Conservation (phyloP, 2,329 filamentous ascomycete species). For the Aspergillus hiratsukae region DNA sequence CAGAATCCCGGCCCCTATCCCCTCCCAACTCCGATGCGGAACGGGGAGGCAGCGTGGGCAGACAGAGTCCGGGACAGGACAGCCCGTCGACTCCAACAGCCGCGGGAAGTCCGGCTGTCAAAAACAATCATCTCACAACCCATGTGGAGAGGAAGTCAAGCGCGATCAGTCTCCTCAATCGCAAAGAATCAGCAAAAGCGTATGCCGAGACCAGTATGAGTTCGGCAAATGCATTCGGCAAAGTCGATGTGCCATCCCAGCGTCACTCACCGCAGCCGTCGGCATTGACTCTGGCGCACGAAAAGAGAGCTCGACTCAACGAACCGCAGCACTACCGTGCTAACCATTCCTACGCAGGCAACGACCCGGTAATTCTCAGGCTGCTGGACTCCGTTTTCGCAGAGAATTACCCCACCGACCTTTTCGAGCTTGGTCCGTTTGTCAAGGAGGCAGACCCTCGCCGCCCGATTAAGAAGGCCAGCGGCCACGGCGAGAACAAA, state of each 20-base stretch:
- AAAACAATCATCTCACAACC: constrained; percentile 17
- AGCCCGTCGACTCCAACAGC: constrained; percentile 29
- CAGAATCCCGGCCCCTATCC: constrained; percentile 30
- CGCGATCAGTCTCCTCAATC: constrained; percentile 57
- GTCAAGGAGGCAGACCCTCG: constrained; percentile 62
- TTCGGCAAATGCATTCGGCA: constrained; percentile 61
- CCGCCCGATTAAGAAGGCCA: constrained; percentile 51
- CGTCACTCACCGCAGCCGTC: constrained; percentile 34
- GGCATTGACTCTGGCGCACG: constrained; percentile 33
- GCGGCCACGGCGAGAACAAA: constrained; percentile 51
- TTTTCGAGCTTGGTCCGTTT: constrained; percentile 69
- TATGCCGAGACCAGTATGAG: constrained; percentile 62
- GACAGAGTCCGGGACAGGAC: constrained; percentile 24
- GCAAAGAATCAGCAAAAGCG: constrained; percentile 56
- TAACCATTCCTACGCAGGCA: constrained; percentile 81
- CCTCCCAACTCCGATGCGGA: constrained; percentile 32
- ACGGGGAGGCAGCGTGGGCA: constrained; percentile 23
- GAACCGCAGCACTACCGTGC: constrained; percentile 49
- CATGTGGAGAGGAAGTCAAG: constrained; percentile 45
- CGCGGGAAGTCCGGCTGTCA: constrained; percentile 25
- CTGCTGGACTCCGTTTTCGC: constrained; percentile 80
- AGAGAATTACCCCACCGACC: constrained; percentile 57
- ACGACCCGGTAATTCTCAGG: constrained; percentile 58
- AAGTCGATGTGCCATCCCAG: constrained; percentile 52
- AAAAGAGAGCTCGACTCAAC: constrained; percentile 21